Percentiles rank a stretch among this genome's conserved stretches.
Conservation (phyloP, 2,329 filamentous ascomycete species). For the Cladorrhinum sp. region DNA sequence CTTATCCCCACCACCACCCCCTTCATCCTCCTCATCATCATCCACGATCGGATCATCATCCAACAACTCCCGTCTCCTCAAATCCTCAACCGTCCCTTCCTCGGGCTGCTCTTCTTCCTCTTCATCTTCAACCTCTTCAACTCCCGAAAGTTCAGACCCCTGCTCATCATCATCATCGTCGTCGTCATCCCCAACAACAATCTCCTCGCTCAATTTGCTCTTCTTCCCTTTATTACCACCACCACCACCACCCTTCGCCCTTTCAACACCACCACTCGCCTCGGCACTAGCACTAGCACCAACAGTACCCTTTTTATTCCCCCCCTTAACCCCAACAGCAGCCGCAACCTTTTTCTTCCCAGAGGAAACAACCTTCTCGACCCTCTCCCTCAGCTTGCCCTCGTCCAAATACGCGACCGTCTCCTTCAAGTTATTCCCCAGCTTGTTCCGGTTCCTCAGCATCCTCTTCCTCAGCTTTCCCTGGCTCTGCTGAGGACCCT, state of each 20-base stretch:
- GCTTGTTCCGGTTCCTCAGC: slow-evolving; percentile 71
- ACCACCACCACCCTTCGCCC: slow-evolving; percentile 37
- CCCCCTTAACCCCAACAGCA: slow-evolving; percentile 21
- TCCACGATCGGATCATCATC: slow-evolving; percentile 46
- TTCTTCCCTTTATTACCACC: slow-evolving; percentile 33
- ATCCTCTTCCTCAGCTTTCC: slow-evolving; percentile 69
- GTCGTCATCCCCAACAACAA: slow-evolving; percentile 43
- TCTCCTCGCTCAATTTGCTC: slow-evolving; percentile 43
- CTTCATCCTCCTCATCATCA: slow-evolving; percentile 42
- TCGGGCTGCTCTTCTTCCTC: slow-evolving; percentile 42
- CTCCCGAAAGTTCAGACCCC: slow-evolving; percentile 19
- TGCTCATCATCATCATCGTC: slow-evolving; percentile 36
- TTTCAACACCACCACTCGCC: too few species aligned
- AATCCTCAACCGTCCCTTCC: slow-evolving; percentile 58
- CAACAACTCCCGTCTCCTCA: slow-evolving; percentile 52
- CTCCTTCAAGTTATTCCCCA: slow-evolving; percentile 84
- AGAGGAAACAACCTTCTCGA: slow-evolving; percentile 29
- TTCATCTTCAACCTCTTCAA: slow-evolving; percentile 27
- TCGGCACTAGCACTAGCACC: slow-evolving; percentile 20
- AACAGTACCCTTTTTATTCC: slow-evolving; percentile 19
- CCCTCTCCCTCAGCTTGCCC: slow-evolving; percentile 51
- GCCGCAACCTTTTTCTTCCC: slow-evolving; percentile 43
- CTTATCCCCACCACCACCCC: slow-evolving; percentile 33
- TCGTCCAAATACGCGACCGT: slow-evolving; percentile 78
- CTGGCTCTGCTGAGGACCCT: slow-evolving; percentile 53